Conservation (phyloP, 768 basidiomycete genomes). For the Filobasidium floriforme region DNA sequence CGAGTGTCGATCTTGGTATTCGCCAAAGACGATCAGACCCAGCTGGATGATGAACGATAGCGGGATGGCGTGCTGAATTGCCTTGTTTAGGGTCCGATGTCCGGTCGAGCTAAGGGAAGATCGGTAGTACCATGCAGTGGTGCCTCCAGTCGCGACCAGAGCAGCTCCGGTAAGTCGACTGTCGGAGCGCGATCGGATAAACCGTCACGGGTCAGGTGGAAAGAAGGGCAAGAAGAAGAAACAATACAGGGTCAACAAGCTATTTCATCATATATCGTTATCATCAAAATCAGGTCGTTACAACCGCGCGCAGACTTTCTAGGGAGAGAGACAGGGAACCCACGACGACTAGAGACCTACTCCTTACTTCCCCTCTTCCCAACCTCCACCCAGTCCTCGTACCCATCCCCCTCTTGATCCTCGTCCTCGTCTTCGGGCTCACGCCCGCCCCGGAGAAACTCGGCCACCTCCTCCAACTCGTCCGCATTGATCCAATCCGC, state of each 20-base stretch:
- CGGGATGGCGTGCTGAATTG: conserved; percentile 1
- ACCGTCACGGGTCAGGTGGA: no score
- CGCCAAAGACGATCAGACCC: conserved; percentile 70
- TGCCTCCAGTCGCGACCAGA: no score
- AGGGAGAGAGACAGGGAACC: not conserved
- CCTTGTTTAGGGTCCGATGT: not conserved
- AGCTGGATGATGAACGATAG: conserved; percentile 52
- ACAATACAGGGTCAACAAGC: not conserved
- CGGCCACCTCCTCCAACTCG: conserved; percentile 13
- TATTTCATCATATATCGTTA: not conserved
- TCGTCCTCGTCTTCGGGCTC: not conserved
- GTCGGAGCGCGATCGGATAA: no score
- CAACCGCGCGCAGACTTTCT: not conserved
- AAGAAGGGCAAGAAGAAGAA: not conserved
- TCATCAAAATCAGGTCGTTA: not conserved
- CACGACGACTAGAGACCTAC: not conserved
- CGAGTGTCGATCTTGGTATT: conserved; percentile 78
- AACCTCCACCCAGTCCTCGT: no score
- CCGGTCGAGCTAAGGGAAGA: not conserved
- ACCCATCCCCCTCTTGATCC: not conserved
- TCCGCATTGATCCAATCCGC: conserved; percentile 21
- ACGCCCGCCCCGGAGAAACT: conserved; percentile 6
- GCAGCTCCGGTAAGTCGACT: no score
- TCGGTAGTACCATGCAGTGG: no score
- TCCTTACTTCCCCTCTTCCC: not conserved